phyloP scores from a whole-genome alignment of 176 grass and related monocot genomes.

The Oryza glumipatula region DNA sequence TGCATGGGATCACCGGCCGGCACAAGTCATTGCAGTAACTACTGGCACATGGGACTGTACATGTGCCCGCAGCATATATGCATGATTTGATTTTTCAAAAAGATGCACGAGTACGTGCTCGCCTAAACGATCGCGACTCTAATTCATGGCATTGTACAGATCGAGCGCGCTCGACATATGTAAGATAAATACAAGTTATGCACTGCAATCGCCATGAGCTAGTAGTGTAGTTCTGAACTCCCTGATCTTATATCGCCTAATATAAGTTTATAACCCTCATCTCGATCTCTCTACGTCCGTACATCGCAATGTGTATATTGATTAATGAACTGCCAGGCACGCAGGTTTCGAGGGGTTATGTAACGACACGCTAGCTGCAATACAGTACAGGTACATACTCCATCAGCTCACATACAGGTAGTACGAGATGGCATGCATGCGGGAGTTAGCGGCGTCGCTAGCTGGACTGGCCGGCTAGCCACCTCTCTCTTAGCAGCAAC shows the following conservation, averaged over 20 bases:
- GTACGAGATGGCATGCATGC: conserved; percentile 9
- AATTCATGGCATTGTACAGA: background rate
- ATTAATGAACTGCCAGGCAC: no score
- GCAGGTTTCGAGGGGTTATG: background rate
- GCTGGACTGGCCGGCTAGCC: background rate
- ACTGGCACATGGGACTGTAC: background rate
- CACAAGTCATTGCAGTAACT: background rate
- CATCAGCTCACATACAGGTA: background rate
- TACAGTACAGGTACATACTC: background rate
- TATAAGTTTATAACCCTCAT: no score
- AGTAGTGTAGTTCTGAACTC: no score
- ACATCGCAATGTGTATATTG: background rate
- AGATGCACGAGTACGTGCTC: background rate
- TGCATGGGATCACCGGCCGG: background rate
- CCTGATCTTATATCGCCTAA: background rate
- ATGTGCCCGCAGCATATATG: background rate
- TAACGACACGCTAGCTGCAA: no score
- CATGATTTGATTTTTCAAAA: background rate
- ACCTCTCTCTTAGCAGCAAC: background rate
- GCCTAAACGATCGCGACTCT: background rate
- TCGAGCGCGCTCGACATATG: background rate
- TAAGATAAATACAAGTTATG: background rate
- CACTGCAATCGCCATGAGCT: background rate
- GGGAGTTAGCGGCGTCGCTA: background rate
- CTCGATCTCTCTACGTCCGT: background rate